Conservation (phyloP, 1,139 yeast species). For the Yamadazyma conglobata region DNA sequence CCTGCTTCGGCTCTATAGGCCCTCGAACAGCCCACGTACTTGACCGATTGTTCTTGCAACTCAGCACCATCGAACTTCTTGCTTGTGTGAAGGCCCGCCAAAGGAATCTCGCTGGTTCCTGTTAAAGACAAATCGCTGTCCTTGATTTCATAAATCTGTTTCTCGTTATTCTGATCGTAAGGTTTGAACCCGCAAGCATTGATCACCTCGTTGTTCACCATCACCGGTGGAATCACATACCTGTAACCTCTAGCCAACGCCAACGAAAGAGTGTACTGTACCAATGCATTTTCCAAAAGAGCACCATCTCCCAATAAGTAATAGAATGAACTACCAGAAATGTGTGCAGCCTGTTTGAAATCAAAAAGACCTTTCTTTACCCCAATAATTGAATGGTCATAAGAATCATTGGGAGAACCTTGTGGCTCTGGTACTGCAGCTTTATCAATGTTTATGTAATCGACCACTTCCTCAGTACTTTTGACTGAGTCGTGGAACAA, state of each 20-base stretch:
- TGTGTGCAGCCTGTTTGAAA: slow-evolving; percentile 64
- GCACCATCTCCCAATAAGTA: slow-evolving; percentile 87
- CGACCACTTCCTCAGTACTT: slow-evolving; percentile 35
- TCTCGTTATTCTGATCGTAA: slow-evolving; percentile 81
- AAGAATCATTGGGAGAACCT: slow-evolving; percentile 19
- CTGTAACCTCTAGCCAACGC: slow-evolving; percentile 69
- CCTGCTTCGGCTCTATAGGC: slow-evolving; percentile 97
- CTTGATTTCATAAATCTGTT: slow-evolving; percentile 70
- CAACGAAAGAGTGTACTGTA: slow-evolving; percentile 67
- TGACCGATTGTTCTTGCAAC: slow-evolving; percentile 42
- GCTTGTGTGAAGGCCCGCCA: slow-evolving; percentile 65
- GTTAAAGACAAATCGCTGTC: slow-evolving; percentile 61
- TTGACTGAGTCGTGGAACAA: slow-evolving; percentile 53
- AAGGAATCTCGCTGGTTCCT: slow-evolving; percentile 95
- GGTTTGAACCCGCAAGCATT: slow-evolving; percentile 96
- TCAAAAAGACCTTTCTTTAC: slow-evolving; percentile 62
- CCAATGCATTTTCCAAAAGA: slow-evolving; percentile 80
- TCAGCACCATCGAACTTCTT: slow-evolving; percentile 17
- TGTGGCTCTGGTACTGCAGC: slow-evolving; percentile 10
- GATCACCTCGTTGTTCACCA: slow-evolving; percentile 74
- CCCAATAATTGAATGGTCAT: slow-evolving; percentile 70
- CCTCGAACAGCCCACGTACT: slow-evolving; percentile 78
- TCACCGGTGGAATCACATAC: slow-evolving; percentile 79
- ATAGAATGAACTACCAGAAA: slow-evolving; percentile 89
- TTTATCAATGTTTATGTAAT: slow-evolving; percentile 43